Base-by-base conservation (phyloP, 495 filamentous ascomycete species). In the Entonaema liquescens region DNA sequence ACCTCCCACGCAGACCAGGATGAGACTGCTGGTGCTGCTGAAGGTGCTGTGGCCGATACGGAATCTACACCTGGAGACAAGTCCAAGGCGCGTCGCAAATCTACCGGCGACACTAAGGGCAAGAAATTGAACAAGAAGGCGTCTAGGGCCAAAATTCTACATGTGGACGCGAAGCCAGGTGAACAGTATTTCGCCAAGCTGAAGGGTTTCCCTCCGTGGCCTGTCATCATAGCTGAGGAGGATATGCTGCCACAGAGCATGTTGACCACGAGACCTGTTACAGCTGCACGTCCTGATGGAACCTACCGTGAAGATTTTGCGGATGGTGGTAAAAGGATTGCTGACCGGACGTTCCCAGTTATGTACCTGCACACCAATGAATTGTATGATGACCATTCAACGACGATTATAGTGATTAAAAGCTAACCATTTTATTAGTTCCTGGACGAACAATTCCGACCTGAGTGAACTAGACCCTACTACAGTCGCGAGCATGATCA, bases 291-390 rank as follows among this genome's bases (percentile, higher is more conserved):
- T 44, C 76, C 84, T 21, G 93, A 97, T 80, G 94, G 94, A 31
- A 90, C 90, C 2, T 95, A 93, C 80, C 89, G 91, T 53, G 91
- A 92, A 53, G 93, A 93, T 70, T 95, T 91, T 76, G 86, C 88
- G 28, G 93, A 95, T 72, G 93, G 88, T 63, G 93, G 90, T 65
- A 94, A 93, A 83, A 91, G 93, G 60, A 89, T 84, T 17, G 85
- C 88, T 40, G 93, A 97, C 78, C 86, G 94, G 44, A 93, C 91
- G 5, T 97, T 91, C 77, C 93, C 94, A 2, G 89, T 98, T 68
- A 97, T 97, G 94, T 98, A 95, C 79, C 83, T 98, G 60, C 84
- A 89, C 64, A 96, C 93, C 59, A 96, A 97, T 77, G 93, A 97
- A 84, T 98, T 98, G 94, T 98, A 82, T 86, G 94, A 9, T 31